Evolutionary conservation across 495 filamentous ascomycete genomes (phyloP).

Genomic region (Acidiella bohemica): DNA sequence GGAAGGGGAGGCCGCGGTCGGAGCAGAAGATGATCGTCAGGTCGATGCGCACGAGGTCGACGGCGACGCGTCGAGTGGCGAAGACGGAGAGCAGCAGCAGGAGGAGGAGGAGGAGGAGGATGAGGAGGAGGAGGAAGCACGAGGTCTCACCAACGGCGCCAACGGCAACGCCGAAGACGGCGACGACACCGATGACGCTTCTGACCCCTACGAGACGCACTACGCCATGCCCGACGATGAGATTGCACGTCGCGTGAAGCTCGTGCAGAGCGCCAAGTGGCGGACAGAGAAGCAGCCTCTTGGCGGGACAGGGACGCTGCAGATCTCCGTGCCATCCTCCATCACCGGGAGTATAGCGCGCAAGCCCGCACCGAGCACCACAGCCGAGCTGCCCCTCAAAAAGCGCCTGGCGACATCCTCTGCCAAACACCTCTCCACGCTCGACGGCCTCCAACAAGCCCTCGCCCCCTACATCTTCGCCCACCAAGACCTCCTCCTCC

Average conservation of each 20-base stretch:
- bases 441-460: slow-evolving; percentile 39
- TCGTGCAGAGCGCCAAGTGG: slow-evolving; percentile 46
- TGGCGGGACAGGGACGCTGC: slow-evolving; percentile 4
- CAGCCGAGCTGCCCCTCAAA: slow-evolving; percentile 48
- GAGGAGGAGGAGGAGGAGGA: slow-evolving; percentile 25
- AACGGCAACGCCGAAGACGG: slow-evolving; percentile 31
- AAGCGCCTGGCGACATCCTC: slow-evolving; percentile 34
- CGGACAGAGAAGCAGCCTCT: slow-evolving; percentile 30
- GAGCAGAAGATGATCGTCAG: slow-evolving; percentile 27
- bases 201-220: slow-evolving; percentile 70
- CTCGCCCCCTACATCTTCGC: slow-evolving; percentile 51
- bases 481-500: slow-evolving; percentile 72
- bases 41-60: not conserved
- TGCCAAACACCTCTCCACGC: slow-evolving; percentile 24
- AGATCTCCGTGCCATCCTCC: not conserved
- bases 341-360: not conserved
- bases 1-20: slow-evolving; percentile 1
- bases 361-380: slow-evolving; percentile 1
- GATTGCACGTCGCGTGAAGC: slow-evolving; percentile 40
- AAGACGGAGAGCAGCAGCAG: slow-evolving; percentile 26
- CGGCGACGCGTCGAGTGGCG: slow-evolving; percentile 15
- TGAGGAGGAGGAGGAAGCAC: slow-evolving; percentile 29
- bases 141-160: slow-evolving; percentile 33
- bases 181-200: slow-evolving; percentile 39
- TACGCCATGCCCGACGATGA: slow-evolving; percentile 49